phyloP scores from a whole-genome alignment of 2,329 filamentous ascomycete species.

The Monosporascus ibericus region DNA sequence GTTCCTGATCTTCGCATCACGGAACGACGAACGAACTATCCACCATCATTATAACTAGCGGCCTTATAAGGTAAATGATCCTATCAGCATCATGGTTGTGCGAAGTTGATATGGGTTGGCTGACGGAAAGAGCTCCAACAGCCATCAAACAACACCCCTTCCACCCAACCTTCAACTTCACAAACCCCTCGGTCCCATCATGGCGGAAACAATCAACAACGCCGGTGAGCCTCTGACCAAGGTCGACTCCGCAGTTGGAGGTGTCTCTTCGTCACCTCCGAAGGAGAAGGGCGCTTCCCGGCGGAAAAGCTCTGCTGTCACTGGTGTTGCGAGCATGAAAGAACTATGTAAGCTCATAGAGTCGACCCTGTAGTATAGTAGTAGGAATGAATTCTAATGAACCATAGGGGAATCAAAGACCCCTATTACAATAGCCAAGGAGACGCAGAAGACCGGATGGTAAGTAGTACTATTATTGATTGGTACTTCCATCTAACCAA shows the following conservation, averaged over 20 bases:
- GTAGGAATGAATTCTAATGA: slow-evolving; percentile 6
- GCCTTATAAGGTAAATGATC: background rate
- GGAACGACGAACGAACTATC: background rate
- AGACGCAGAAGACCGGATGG: slow-evolving; percentile 87
- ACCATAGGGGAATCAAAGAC: slow-evolving; percentile 64
- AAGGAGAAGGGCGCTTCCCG: slow-evolving; percentile 59
- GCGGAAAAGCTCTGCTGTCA: slow-evolving; percentile 65
- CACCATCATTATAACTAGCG: background rate
- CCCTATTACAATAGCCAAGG: slow-evolving; percentile 66
- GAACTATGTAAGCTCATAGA: slow-evolving; percentile 66
- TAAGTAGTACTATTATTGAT: slow-evolving; percentile 38
- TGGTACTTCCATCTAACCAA: background rate
- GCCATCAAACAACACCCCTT: slow-evolving; percentile 1
- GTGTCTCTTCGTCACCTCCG: slow-evolving; percentile 61
- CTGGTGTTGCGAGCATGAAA: slow-evolving; percentile 74
- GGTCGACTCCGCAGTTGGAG: slow-evolving; percentile 87
- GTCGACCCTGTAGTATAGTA: slow-evolving; percentile 2
- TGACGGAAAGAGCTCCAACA: background rate
- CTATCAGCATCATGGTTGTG: background rate
- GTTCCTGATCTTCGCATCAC: background rate
- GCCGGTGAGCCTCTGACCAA: slow-evolving; percentile 59
- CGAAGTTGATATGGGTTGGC: background rate
- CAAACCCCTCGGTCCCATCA: slow-evolving; percentile 1
- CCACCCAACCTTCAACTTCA: slow-evolving; percentile 1
- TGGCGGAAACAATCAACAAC: background rate